Percentiles rank a stretch among this genome's conserved stretches.
Evolutionary conservation across 139 green algal species (phyloP).

Genomic region (Raphidocelis subcapitata): DNA sequence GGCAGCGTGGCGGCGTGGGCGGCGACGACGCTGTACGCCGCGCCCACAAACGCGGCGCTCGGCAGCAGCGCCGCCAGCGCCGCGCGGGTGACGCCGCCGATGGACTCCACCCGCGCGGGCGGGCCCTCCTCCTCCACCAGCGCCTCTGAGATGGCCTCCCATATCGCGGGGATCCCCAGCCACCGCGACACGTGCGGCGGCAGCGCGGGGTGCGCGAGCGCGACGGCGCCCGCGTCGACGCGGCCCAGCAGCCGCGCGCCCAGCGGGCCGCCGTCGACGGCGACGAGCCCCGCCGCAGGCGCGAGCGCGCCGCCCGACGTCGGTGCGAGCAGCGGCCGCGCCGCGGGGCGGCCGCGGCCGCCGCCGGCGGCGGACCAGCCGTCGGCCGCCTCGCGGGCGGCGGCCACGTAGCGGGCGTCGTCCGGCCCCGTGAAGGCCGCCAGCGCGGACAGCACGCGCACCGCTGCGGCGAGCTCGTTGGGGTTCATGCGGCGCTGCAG

Average conservation of each 20-base stretch:
- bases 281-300: conserved; percentile 22
- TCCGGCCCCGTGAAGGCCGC: neutral
- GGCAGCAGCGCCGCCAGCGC: conserved; percentile 25
- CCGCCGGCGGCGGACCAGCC: neutral
- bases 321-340: conserved; percentile 36
- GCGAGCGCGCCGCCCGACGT: conserved; percentile 17
- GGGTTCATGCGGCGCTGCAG: conserved; percentile 25
- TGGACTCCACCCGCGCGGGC: neutral
- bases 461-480: conserved; percentile 16
- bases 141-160: conserved; percentile 12
- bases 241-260: conserved; percentile 43
- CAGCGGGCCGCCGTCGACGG: conserved; percentile 6
- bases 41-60: conserved; percentile 22
- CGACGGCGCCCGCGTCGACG: conserved; percentile 41
- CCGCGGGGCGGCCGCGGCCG: neutral
- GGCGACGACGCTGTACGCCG: conserved; percentile 16
- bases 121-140: conserved; percentile 36
- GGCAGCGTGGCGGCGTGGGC: conserved; percentile 1
- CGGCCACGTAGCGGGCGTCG: neutral
- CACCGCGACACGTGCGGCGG: conserved; percentile 20
- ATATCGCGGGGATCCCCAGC: conserved; percentile 37
- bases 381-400: neutral
- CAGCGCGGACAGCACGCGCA: neutral
- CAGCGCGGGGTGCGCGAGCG: conserved; percentile 45
- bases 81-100: neutral